phyloP scores from a whole-genome alignment of 768 basidiomycete genomes.

The Steccherinum ochraceum region DNA sequence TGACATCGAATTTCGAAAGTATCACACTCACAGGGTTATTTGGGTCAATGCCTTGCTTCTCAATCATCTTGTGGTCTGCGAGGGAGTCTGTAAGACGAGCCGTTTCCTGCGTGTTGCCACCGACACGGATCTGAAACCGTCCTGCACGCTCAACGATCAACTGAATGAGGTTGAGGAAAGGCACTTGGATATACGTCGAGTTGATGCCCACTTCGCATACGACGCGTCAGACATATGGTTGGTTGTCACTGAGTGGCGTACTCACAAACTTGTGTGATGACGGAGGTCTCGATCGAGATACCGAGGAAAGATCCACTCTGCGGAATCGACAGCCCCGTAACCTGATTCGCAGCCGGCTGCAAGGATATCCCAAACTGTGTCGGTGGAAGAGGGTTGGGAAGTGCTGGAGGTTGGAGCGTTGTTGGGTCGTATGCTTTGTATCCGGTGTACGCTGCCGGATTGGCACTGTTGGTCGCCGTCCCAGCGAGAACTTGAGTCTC shows the following conservation, averaged over 20 bases:
- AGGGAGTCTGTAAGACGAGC: slow-evolving; percentile 44
- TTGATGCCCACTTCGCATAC: slow-evolving; percentile 43
- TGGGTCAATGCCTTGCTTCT: slow-evolving; percentile 33
- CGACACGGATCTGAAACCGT: slow-evolving; percentile 57
- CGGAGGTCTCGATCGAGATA: slow-evolving; percentile 73
- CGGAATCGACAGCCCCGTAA: slow-evolving; percentile 32
- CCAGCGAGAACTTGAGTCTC: slow-evolving; percentile 4
- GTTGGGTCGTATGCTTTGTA: slow-evolving; percentile 27
- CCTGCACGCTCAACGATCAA: slow-evolving; percentile 65
- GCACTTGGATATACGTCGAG: slow-evolving; percentile 46
- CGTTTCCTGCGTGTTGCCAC: slow-evolving; percentile 77
- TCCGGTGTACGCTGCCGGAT: slow-evolving; percentile 23
- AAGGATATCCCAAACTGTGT: slow-evolving; percentile 20
- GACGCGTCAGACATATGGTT: slow-evolving; percentile 38
- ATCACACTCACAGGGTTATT: slow-evolving; percentile 34
- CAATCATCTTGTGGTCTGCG: slow-evolving; percentile 39
- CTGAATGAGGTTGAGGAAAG: slow-evolving; percentile 76
- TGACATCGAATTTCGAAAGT: neutral
- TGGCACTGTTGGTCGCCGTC: slow-evolving; percentile 16
- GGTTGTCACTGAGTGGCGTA: slow-evolving; percentile 11
- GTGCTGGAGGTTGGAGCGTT: slow-evolving; percentile 20
- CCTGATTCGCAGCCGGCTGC: slow-evolving; percentile 8
- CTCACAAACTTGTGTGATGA: slow-evolving; percentile 59
- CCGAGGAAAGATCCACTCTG: slow-evolving; percentile 59
- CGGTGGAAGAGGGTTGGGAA: slow-evolving; percentile 16